Evolutionary conservation across 2,329 filamentous ascomycete genomes (phyloP).

Genomic region (Paramyrothecium sp.): DNA sequence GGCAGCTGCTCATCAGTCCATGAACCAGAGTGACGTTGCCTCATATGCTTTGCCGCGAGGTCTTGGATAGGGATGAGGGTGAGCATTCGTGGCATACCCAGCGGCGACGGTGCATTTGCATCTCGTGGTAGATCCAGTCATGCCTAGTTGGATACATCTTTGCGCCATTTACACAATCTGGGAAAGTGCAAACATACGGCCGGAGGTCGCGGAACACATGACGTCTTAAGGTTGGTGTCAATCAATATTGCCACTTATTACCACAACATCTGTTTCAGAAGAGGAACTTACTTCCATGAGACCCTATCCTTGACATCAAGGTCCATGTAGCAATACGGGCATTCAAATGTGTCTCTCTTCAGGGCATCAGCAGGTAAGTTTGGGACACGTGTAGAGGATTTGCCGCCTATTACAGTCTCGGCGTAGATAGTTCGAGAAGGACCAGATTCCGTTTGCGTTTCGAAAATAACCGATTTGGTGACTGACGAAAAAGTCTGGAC

Average conservation of each 20-base stretch:
- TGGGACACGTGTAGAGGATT: background rate
- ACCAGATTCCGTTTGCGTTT: background rate
- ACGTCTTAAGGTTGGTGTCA: constrained; percentile 1
- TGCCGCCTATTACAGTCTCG: background rate
- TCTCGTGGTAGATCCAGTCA: constrained; percentile 7
- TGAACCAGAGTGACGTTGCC: background rate
- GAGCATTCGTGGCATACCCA: constrained; percentile 6
- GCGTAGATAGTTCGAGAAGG: constrained; percentile 2
- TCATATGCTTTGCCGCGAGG: background rate
- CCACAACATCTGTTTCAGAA: background rate
- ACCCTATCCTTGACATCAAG: background rate
- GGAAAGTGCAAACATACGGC: constrained; percentile 7
- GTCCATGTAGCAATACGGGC: background rate
- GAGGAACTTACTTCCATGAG: background rate
- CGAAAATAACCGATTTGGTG: background rate
- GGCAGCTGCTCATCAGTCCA: background rate
- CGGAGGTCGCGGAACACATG: constrained; percentile 7
- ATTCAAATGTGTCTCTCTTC: background rate
- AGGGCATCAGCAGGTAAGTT: background rate
- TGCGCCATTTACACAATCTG: constrained; percentile 2
- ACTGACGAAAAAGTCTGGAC: background rate
- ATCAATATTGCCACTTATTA: no score
- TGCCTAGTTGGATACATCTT: constrained; percentile 6
- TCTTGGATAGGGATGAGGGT: background rate
- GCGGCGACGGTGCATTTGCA: constrained; percentile 6